These are phyloP conservation scores for Chamaenerion angustifolium DNA, from an alignment of 345 rosid genomes.

Conservation along the genomic window DNA sequence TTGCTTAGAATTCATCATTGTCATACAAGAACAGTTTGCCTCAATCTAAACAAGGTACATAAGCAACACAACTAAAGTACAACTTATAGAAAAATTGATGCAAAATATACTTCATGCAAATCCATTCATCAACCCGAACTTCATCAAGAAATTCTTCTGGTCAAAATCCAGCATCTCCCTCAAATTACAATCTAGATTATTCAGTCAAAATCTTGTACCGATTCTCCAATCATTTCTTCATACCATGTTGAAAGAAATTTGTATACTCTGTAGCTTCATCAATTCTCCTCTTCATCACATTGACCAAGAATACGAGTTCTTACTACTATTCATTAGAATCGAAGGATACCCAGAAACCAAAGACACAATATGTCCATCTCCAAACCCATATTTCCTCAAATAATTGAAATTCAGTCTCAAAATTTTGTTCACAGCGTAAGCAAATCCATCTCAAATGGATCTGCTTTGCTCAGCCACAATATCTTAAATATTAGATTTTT, in stretches of 20 bases:
- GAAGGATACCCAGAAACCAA: constrained; percentile 14
- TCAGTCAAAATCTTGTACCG: constrained; percentile 12
- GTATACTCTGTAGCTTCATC: constrained; percentile 14
- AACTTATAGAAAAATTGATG: background rate
- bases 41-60: background rate
- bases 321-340: constrained; percentile 11
- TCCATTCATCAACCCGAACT: constrained; percentile 7
- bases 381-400: constrained; percentile 10
- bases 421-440: constrained; percentile 9
- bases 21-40: constrained; percentile 1
- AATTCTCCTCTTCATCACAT: constrained; percentile 13
- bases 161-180: constrained; percentile 14
- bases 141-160: constrained; percentile 11
- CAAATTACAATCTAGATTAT: constrained; percentile 8
- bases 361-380: constrained; percentile 7
- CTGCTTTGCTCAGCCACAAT: too few species aligned
- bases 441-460: too few species aligned
- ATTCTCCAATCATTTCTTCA: constrained; percentile 13
- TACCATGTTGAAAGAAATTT: constrained; percentile 12
- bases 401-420: constrained; percentile 6
- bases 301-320: constrained; percentile 12
- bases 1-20: background rate
- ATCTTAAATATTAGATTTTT: too few species aligned
- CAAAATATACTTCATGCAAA: background rate
- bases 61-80: background rate